Evolutionary conservation across 306 rosid species (phyloP).

Genomic region (Fagus crenata): DNA sequence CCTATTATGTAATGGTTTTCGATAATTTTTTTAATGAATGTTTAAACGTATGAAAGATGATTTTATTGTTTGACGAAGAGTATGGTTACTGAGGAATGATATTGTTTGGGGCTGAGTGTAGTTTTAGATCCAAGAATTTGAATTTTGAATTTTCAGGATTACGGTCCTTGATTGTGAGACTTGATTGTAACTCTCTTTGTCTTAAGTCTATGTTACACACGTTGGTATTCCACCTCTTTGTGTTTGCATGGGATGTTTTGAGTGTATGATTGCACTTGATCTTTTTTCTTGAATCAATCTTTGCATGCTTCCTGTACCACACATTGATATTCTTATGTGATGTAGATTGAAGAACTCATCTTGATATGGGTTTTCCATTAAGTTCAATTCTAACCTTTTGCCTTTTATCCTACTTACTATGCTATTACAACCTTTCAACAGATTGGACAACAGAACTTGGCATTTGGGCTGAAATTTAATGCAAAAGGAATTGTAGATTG

Average conservation of each 20-base stretch:
- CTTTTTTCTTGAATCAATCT: constrained; percentile 18
- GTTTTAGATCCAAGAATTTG: constrained; percentile 1
- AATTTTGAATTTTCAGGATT: constrained; percentile 11
- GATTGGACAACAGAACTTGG: constrained; percentile 83
- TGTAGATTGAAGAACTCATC: constrained; percentile 10
- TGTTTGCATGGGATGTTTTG: neutral
- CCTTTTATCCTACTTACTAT: constrained; percentile 14
- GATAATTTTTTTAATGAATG: neutral
- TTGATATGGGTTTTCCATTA: constrained; percentile 8
- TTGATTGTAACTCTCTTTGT: neutral
- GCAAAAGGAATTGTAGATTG: constrained; percentile 87
- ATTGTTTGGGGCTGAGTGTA: neutral
- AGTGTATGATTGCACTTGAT: constrained; percentile 15
- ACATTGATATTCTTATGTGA: neutral
- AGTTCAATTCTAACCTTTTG: constrained; percentile 15
- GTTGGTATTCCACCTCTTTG: neutral
- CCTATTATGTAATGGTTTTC: neutral
- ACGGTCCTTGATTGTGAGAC: neutral
- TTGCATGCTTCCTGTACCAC: constrained; percentile 5
- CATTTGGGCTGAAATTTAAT: constrained; percentile 80
- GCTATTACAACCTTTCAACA: constrained; percentile 35
- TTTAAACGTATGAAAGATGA: constrained; percentile 15
- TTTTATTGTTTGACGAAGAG: constrained; percentile 6
- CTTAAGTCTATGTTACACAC: constrained; percentile 1
- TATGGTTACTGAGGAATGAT: constrained; percentile 10